Evolutionary conservation across 192 early-diverging fungal species (phyloP).

Genomic region (Coemansia sp.): DNA sequence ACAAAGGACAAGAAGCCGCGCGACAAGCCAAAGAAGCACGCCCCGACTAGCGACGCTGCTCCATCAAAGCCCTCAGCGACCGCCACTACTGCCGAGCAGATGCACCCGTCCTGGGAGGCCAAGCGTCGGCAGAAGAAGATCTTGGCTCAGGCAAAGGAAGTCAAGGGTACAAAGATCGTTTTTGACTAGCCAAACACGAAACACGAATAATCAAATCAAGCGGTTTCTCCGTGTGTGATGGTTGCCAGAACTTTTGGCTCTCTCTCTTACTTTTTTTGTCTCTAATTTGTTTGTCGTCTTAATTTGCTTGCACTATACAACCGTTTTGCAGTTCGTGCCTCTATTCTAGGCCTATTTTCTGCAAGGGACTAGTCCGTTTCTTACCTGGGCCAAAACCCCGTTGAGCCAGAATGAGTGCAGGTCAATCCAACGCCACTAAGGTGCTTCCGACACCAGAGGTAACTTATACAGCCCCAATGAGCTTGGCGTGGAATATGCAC

Average conservation of each 20-base stretch:
- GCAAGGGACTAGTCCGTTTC: background rate
- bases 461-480: background rate
- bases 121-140: slow-evolving; percentile 51
- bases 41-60: slow-evolving; percentile 14
- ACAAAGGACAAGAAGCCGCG: slow-evolving; percentile 49
- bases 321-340: background rate
- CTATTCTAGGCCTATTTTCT: background rate
- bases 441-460: slow-evolving; percentile 6
- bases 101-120: slow-evolving; percentile 55
- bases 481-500: background rate
- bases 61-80: slow-evolving; percentile 13
- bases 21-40: slow-evolving; percentile 35
- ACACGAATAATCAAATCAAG: background rate
- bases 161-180: slow-evolving; percentile 59
- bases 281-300: background rate
- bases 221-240: background rate
- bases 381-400: background rate
- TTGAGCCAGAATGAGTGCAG: background rate
- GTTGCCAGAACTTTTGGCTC: background rate
- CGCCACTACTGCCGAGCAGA: slow-evolving; percentile 5
- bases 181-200: slow-evolving; percentile 22
- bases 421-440: background rate
- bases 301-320: background rate
- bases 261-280: background rate
- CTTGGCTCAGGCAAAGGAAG: slow-evolving; percentile 49